These are phyloP conservation scores for Populus nigra DNA, from an alignment of 345 rosid species.

Conservation along the genomic window DNA sequence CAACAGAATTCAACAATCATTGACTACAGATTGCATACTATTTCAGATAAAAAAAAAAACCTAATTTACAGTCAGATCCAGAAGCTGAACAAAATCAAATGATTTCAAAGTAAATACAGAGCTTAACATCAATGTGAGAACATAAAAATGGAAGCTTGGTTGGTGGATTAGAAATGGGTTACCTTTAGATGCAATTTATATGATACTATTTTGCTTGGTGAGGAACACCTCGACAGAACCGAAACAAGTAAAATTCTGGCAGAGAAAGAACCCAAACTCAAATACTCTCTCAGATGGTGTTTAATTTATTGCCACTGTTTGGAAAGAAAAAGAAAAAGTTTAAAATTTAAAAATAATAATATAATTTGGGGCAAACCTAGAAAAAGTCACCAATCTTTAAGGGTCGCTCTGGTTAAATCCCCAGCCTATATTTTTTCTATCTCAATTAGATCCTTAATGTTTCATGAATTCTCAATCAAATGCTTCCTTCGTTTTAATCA, in stretches of 20 bases:
- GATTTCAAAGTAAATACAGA: not conserved
- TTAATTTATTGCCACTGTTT: conserved; percentile 21
- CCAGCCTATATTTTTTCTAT: no score
- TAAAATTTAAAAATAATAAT: not conserved
- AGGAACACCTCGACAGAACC: conserved; percentile 8
- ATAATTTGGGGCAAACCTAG: not conserved
- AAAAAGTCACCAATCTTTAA: not conserved
- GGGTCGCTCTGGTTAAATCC: no score
- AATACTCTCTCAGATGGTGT: not conserved
- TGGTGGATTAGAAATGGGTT: conserved; percentile 17
- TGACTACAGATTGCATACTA: not conserved
- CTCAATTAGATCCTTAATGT: no score
- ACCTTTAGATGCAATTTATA: conserved; percentile 25
- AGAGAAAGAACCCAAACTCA: conserved; percentile 14
- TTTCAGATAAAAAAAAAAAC: conserved; percentile 15
- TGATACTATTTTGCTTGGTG: conserved; percentile 3
- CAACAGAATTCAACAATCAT: conserved; percentile 8
- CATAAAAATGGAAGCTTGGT: conserved; percentile 19
- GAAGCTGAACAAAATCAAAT: conserved; percentile 8
- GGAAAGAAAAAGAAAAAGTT: not conserved
- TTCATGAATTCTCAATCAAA: no score
- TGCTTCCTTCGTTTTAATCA: no score
- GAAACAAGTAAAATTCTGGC: conserved; percentile 11
- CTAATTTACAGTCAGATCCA: conserved; percentile 34
- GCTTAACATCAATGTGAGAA: conserved; percentile 12